A percentile compares a stretch with the other conserved stretches of the same genome.
phyloP scores from a whole-genome alignment of 768 basidiomycete species.

The Macrolepiota albuminosa region DNA sequence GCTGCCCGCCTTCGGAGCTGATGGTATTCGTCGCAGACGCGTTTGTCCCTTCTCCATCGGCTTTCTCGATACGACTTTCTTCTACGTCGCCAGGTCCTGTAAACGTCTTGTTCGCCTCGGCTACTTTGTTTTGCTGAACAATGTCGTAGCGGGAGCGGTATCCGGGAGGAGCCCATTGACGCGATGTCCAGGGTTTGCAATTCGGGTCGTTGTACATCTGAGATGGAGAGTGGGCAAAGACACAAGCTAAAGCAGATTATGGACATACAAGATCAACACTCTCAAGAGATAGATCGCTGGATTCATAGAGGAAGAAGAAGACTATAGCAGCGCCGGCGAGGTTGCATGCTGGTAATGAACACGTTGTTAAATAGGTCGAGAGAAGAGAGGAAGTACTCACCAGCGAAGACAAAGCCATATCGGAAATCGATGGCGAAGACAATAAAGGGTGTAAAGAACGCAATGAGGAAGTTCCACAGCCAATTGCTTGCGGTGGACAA shows the following conservation, averaged over 20 bases:
- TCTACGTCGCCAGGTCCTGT: background rate
- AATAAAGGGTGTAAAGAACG: slow-evolving; percentile 81
- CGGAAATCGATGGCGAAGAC: slow-evolving; percentile 46
- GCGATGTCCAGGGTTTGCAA: slow-evolving; percentile 65
- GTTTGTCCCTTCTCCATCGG: background rate
- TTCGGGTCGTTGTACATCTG: slow-evolving; percentile 62
- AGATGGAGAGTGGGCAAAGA: background rate
- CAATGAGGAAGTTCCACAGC: slow-evolving; percentile 67
- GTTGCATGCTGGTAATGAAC: slow-evolving; percentile 43
- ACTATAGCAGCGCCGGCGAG: slow-evolving; percentile 55
- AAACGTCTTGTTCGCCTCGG: slow-evolving; percentile 29
- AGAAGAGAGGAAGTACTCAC: slow-evolving; percentile 20
- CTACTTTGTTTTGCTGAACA: slow-evolving; percentile 36
- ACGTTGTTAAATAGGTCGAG: background rate
- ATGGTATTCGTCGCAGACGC: background rate
- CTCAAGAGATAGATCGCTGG: slow-evolving; percentile 62
- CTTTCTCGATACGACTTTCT: slow-evolving; percentile 8
- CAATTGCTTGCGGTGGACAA: slow-evolving; percentile 63
- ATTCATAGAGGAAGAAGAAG: slow-evolving; percentile 75
- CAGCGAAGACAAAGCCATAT: slow-evolving; percentile 72
- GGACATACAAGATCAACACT: slow-evolving; percentile 48
- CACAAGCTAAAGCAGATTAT: background rate
- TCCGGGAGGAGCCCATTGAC: slow-evolving; percentile 55
- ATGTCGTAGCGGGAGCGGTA: slow-evolving; percentile 43
- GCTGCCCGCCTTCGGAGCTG: background rate